These are phyloP conservation scores for Grosmannia huntii DNA, from an alignment of 2,329 filamentous ascomycete genomes.

Conservation along the genomic window DNA sequence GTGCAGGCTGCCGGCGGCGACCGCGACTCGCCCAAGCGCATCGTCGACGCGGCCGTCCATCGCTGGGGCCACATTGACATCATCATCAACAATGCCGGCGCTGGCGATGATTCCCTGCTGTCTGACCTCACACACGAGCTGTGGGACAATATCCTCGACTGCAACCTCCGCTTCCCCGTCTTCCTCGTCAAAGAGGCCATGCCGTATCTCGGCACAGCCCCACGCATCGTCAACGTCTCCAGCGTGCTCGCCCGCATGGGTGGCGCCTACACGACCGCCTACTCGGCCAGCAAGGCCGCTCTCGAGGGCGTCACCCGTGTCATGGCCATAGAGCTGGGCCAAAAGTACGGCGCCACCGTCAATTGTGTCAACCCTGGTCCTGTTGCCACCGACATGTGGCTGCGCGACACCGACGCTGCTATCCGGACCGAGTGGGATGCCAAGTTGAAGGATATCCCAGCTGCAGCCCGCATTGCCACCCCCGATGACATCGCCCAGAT, in stretches of 20 bases:
- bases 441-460: constrained; percentile 37
- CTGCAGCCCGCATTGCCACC: constrained; percentile 36
- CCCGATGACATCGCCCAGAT: constrained; percentile 41
- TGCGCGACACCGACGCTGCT: constrained; percentile 20
- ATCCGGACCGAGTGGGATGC: constrained; percentile 36
- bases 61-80: constrained; percentile 3
- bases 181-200: constrained; percentile 39
- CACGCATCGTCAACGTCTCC: constrained; percentile 45
- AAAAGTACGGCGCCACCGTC: constrained; percentile 38
- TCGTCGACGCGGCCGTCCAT: not conserved
- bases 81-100: constrained; percentile 17
- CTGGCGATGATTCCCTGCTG: constrained; percentile 20
- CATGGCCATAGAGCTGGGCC: constrained; percentile 44
- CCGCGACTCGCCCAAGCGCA: not conserved
- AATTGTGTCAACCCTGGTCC: constrained; percentile 48
- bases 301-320: constrained; percentile 45
- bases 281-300: constrained; percentile 25
- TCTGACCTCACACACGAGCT: constrained; percentile 31
- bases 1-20: constrained; percentile 1
- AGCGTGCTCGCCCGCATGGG: constrained; percentile 33
- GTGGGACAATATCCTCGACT: constrained; percentile 38
- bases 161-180: constrained; percentile 43
- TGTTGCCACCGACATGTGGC: constrained; percentile 39
- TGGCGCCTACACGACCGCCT: not conserved
- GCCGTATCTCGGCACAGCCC: constrained; percentile 31